Base-by-base conservation (phyloP, 345 rosid genomes). In the Populus ilicifolia region DNA sequence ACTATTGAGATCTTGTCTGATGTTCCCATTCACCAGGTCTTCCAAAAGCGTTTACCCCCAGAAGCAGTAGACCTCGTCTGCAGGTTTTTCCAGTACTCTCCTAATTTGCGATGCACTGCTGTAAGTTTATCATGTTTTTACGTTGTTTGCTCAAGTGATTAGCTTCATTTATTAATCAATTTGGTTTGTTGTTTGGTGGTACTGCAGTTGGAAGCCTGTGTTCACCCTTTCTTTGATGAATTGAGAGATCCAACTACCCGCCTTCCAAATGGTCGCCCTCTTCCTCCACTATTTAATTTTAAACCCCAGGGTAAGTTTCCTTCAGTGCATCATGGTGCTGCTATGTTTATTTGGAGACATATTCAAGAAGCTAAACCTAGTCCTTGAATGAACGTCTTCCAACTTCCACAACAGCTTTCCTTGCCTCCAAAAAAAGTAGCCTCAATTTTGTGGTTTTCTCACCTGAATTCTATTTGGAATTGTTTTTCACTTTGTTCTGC, bases 61-160 rank as follows among this genome's bases (percentile, higher is more conserved):
- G 99, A 96, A 83, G 99, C 97, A 14, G 99, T 96, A 67, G 99
- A 96, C 80, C 96, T 96, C 67, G 93, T 96, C 61, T 96, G 97
- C 83, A 86, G 98, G 82, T 91, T 96, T 82, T 92, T 96, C 80
- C 99, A 96, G 76, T 93, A 96, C 81, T 96, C 99, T 59, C 99
- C 99, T 7, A 90, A 96, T 84, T 79, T 96, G 83, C 88, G 99
- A 77, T 93, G 97, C 87, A 96, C 99, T 61, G 97, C 99, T 81
- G 98, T 94, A 88, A 91, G 97, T 81, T 76, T 12, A 75, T 74
- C 2, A 5, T 38, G 16, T 10, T 41, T 76, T 44, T 20, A 3
- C 39, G 6, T 48, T 18, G 52, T 56, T 73, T 21, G 64, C n/a
- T 27, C n/a, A 65, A 30, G 66, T 18, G 65, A n/a, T 84, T 13